Evolutionary conservation across 2,329 filamentous ascomycete species (phyloP).

Genomic region (Aspergillus vadensis): DNA sequence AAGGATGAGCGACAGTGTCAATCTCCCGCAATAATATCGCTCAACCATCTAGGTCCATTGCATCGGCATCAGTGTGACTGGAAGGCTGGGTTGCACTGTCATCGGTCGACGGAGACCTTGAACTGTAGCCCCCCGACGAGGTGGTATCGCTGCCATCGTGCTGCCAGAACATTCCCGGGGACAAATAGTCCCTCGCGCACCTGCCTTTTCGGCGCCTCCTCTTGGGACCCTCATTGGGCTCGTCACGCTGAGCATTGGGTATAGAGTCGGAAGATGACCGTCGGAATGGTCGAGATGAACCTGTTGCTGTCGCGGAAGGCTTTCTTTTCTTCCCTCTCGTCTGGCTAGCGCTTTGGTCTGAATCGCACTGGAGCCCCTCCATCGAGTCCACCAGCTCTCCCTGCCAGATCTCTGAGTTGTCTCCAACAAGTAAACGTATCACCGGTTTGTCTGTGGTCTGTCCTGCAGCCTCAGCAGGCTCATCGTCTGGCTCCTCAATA

Average conservation of each 20-base stretch:
- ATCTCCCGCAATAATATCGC: background rate
- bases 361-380: constrained; percentile 34
- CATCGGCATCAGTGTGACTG: constrained; percentile 24
- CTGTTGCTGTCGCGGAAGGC: constrained; percentile 25
- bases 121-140: constrained; percentile 24
- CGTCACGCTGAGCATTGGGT: constrained; percentile 16
- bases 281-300: constrained; percentile 1
- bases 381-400: constrained; percentile 39
- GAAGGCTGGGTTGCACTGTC: constrained; percentile 19
- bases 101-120: constrained; percentile 25
- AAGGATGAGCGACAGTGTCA: background rate
- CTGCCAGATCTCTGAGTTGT: constrained; percentile 22
- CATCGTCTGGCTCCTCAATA: constrained; percentile 41
- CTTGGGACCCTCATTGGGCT: constrained; percentile 26
- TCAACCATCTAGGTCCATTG: constrained; percentile 41
- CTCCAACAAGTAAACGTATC: background rate
- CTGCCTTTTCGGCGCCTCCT: constrained; percentile 30
- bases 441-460: background rate
- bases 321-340: constrained; percentile 42
- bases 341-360: constrained; percentile 20
- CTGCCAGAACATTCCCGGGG: constrained; percentile 13
- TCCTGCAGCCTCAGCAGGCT: constrained; percentile 13
- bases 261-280: background rate
- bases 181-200: constrained; percentile 17
- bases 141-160: constrained; percentile 19